Percentiles rank a stretch among this genome's conserved stretches.
Evolutionary conservation across 768 basidiomycete genomes (phyloP).

Genomic region (Boletus vinaceobasis): DNA sequence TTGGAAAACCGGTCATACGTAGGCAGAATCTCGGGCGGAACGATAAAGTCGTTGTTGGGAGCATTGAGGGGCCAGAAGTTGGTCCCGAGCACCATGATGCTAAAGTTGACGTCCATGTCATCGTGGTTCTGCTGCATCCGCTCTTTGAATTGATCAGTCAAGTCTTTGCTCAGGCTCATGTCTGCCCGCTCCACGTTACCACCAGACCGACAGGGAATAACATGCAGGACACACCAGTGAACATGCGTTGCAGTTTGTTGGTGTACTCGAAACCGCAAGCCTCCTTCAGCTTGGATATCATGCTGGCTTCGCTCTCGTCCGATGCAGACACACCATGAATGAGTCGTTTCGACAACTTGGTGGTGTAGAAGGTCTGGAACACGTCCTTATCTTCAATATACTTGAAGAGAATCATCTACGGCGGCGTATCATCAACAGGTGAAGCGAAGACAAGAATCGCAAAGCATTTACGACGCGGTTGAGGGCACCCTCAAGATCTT

Average conservation of each 20-base stretch:
- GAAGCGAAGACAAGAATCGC: background rate
- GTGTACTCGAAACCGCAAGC: constrained; percentile 97
- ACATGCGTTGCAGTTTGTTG: constrained; percentile 94
- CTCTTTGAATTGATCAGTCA: constrained; percentile 93
- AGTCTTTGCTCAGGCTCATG: constrained; percentile 92
- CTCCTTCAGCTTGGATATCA: constrained; percentile 97
- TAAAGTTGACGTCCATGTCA: constrained; percentile 87
- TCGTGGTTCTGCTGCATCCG: constrained; percentile 85
- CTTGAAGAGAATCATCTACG: constrained; percentile 94
- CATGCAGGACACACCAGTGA: constrained; percentile 64
- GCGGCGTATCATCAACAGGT: constrained; percentile 8
- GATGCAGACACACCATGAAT: constrained; percentile 90
- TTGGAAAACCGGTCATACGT: constrained; percentile 89
- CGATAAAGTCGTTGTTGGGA: constrained; percentile 80
- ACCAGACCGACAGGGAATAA: background rate
- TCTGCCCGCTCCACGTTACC: constrained; percentile 47
- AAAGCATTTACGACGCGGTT: constrained; percentile 74
- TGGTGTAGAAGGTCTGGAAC: constrained; percentile 97
- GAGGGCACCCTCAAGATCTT: constrained; percentile 83
- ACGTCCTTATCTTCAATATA: constrained; percentile 99
- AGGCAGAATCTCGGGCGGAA: constrained; percentile 82
- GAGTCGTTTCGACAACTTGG: constrained; percentile 88
- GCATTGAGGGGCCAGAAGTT: constrained; percentile 94
- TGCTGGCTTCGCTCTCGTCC: constrained; percentile 93
- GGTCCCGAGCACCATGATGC: constrained; percentile 89